Base-by-base conservation (phyloP, 2,329 filamentous ascomycete species). In the Alternaria brassicae region DNA sequence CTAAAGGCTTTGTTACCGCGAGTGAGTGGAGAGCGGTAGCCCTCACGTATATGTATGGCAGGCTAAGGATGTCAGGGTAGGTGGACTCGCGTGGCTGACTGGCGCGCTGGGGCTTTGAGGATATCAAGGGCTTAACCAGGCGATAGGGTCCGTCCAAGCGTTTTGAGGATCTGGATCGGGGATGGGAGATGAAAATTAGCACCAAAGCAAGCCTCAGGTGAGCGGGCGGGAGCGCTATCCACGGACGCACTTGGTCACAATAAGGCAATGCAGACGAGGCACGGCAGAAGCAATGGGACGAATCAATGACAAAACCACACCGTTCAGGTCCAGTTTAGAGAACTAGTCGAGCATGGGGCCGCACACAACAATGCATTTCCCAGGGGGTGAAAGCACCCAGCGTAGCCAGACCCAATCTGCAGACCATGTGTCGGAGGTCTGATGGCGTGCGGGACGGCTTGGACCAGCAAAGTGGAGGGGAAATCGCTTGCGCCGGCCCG, bases 21-120 rank as follows among this genome's bases (percentile, higher is more conserved):
- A 74, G 75, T 72, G 71, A 70, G 74, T 77, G 76, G 73, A 77
- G 76, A 70, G 73, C 66, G 72, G 72, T 72, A 71, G 75, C 72
- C 72, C 63, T 74, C 72, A 74, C 68, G 75, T 78, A 79, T 79
- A 80, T 80, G 78, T 79, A 80, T 71, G 76, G 71, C 68, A 70
- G 73, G 72, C 75, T 77, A 78, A 65, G 69, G 67, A 70, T 63
- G 74, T 73, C 73, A 77, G 72, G 75, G 71, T 71, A 70, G 67
- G 64, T 63, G 66, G 66, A 67, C 74, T 79, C 77, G 78, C 75
- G 77, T 80, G 77, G 77, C 78, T 79, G 72, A 74, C 72, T 77
- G 73, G 73, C 71, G 70, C 66, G 63, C 74, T 77, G 75, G 71
- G 72, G 74, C 65, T 68, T 67, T 41, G 57, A 53, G 49, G 56